Conservation (phyloP, 768 basidiomycete species). For the Boletus reticuloceps region DNA sequence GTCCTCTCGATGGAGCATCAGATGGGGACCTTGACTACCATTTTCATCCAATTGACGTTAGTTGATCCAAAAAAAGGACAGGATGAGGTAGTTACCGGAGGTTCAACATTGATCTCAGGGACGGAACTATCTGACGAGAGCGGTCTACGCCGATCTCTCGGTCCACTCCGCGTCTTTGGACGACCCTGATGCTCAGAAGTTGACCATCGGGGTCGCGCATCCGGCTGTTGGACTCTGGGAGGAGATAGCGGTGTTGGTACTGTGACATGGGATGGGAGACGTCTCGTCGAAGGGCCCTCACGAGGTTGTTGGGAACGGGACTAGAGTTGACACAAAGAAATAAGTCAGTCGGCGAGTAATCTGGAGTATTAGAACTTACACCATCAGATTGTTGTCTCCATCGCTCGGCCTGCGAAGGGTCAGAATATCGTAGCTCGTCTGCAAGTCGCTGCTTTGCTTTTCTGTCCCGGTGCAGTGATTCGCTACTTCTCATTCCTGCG, state of each 20-base stretch:
- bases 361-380: constrained; percentile 10
- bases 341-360: not conserved
- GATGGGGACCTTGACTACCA: constrained; percentile 31
- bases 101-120: constrained; percentile 32
- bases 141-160: constrained; percentile 21
- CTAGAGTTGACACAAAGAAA: constrained; percentile 7
- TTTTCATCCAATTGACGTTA: constrained; percentile 13
- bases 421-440: constrained; percentile 35
- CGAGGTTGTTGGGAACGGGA: constrained; percentile 19
- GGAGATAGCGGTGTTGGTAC: constrained; percentile 29
- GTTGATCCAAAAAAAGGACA: constrained; percentile 6
- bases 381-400: constrained; percentile 28
- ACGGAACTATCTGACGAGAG: constrained; percentile 34
- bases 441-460: constrained; percentile 30
- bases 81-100: constrained; percentile 25
- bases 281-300: constrained; percentile 7
- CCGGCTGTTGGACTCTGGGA: constrained; percentile 11
- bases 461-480: constrained; percentile 14
- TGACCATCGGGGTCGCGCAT: constrained; percentile 10
- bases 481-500: constrained; percentile 18
- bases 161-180: constrained; percentile 13
- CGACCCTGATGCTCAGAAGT: constrained; percentile 25
- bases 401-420: constrained; percentile 29
- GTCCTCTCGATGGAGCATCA: constrained; percentile 32
- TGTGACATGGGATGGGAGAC: constrained; percentile 21